These are phyloP conservation scores for Arthromyces matolae DNA, from an alignment of 768 basidiomycete species.

Conservation along the genomic window DNA sequence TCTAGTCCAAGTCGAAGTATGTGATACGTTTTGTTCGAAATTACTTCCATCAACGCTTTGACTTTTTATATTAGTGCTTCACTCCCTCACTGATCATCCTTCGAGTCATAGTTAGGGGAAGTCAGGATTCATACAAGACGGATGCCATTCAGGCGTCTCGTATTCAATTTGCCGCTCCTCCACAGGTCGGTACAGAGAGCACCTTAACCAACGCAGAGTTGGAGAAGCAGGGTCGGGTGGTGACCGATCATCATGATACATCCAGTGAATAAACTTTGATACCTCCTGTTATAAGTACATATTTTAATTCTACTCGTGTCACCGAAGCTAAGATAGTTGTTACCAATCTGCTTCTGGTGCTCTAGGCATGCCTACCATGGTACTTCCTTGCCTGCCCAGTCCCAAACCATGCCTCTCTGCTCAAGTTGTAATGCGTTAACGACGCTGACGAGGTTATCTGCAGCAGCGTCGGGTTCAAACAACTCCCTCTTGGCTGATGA, in stretches of 20 bases:
- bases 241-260: not conserved
- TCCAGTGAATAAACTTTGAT: not conserved
- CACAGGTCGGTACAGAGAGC: not conserved
- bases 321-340: not conserved
- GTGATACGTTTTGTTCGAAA: not conserved
- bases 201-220: not conserved
- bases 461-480: conserved; percentile 51
- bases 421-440: conserved; percentile 35
- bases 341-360: too few species aligned
- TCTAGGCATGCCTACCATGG: conserved; percentile 26
- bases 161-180: not conserved
- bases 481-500: conserved; percentile 33
- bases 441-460: conserved; percentile 42
- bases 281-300: not conserved
- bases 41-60: not conserved
- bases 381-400: conserved; percentile 52
- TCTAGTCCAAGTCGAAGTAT: conserved; percentile 23
- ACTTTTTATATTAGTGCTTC: conserved; percentile 2
- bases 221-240: not conserved
- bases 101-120: not conserved
- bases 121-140: not conserved
- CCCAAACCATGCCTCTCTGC: conserved; percentile 53
- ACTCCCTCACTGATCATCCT: conserved; percentile 10
- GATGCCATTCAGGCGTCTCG: not conserved
- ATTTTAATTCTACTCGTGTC: not conserved